A percentile compares a stretch with the other conserved stretches of the same genome.
These are phyloP conservation scores for Aureobasidium sp. DNA, from an alignment of 2,329 filamentous ascomycete species.

Conservation along the genomic window DNA sequence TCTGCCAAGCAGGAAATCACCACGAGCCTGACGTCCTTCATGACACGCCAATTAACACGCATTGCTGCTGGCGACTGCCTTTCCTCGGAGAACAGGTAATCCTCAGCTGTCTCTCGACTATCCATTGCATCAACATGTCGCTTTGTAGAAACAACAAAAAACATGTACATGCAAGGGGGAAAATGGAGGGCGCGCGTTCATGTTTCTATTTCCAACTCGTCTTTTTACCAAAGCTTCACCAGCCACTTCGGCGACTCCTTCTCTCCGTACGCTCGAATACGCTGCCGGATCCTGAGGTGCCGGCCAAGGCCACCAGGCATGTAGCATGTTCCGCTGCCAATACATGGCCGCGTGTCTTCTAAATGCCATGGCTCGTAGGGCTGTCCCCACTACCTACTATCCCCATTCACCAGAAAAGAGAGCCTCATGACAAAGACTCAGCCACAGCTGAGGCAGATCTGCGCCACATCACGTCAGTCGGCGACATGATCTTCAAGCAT, in stretches of 20 bases:
- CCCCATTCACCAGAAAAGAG: not conserved
- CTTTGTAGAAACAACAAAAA: not conserved
- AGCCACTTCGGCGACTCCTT: not conserved
- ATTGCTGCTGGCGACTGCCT: not conserved
- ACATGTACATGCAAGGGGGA: conserved; percentile 6
- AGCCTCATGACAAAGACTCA: not conserved
- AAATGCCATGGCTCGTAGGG: not conserved
- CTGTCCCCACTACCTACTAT: not conserved
- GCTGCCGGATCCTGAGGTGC: conserved; percentile 6
- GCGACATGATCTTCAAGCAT: not conserved
- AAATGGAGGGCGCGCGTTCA: not conserved
- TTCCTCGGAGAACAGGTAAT: not conserved
- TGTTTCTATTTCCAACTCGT: not conserved
- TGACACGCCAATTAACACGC: not conserved
- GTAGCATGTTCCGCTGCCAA: not conserved
- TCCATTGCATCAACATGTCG: not conserved
- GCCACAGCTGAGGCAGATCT: not conserved
- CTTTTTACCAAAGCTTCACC: conserved; percentile 7
- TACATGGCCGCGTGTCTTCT: not conserved
- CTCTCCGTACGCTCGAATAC: not conserved
- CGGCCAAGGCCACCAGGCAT: conserved; percentile 4
- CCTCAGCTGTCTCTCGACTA: not conserved
- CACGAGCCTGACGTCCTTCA: not conserved
- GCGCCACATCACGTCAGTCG: not conserved
- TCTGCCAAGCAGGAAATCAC: not conserved